Conservation (phyloP, 1,139 yeast species). For the Casaregolazyma suthepensis region DNA sequence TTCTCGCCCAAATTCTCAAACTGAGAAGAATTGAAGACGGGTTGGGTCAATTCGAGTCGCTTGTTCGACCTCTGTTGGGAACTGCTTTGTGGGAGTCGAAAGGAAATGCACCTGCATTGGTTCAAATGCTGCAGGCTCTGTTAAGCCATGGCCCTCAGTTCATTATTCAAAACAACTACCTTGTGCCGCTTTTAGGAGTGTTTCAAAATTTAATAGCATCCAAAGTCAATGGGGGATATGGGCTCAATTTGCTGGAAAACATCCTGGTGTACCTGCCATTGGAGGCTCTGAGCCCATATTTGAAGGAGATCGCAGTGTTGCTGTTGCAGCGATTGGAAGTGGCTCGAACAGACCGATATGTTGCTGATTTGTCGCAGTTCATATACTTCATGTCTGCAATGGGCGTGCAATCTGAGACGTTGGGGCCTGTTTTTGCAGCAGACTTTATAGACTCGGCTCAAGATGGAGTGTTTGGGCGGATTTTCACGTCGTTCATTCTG, state of each 20-base stretch:
- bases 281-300: conserved; percentile 44
- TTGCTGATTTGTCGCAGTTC: conserved; percentile 52
- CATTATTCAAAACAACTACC: conserved; percentile 31
- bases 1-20: conserved; percentile 72
- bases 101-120: conserved; percentile 91
- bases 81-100: conserved; percentile 89
- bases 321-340: conserved; percentile 74
- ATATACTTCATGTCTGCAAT: conserved; percentile 58
- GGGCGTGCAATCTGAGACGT: conserved; percentile 23
- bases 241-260: conserved; percentile 75
- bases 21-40: conserved; percentile 41
- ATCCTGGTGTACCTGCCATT: conserved; percentile 57
- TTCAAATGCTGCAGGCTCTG: conserved; percentile 70
- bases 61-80: conserved; percentile 75
- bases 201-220: conserved; percentile 90
- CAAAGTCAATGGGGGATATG: conserved; percentile 69
- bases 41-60: conserved; percentile 42
- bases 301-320: conserved; percentile 68
- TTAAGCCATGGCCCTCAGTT: conserved; percentile 53
- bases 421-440: conserved; percentile 48
- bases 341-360: conserved; percentile 76
- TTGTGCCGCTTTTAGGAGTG: conserved; percentile 88
- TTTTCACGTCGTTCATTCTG: conserved; percentile 56
- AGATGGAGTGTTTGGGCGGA: conserved; percentile 54
- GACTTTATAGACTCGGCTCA: conserved; percentile 59